These are phyloP conservation scores for Fusarium temperatum DNA, from an alignment of 2,329 filamentous ascomycete species.

Conservation along the genomic window DNA sequence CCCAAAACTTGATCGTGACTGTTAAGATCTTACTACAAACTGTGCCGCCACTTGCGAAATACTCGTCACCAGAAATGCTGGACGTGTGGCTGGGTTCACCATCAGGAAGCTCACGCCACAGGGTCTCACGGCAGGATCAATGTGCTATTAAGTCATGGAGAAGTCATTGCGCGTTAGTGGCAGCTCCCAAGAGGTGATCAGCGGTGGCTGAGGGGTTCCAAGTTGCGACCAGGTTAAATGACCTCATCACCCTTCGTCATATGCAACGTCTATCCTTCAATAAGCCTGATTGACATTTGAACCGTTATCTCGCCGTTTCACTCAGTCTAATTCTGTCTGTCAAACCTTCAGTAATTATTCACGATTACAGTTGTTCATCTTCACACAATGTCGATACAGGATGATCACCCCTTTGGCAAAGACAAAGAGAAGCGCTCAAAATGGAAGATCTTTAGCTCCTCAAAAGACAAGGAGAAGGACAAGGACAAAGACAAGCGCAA, in stretches of 20 bases:
- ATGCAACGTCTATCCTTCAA: neutral
- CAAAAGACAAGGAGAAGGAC: constrained; percentile 33
- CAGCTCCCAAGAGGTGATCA: constrained; percentile 13
- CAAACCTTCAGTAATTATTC: neutral
- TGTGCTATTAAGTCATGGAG: constrained; percentile 21
- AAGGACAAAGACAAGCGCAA: constrained; percentile 28
- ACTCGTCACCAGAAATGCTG: neutral
- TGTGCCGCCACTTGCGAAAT: neutral
- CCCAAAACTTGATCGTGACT: accelerated
- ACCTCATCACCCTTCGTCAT: constrained; percentile 27
- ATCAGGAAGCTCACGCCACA: constrained; percentile 10
- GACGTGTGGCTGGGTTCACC: neutral
- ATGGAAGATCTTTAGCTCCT: constrained; percentile 40
- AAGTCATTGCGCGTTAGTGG: constrained; percentile 33
- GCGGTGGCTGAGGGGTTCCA: constrained; percentile 20
- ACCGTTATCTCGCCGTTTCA: neutral
- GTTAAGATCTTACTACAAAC: neutral
- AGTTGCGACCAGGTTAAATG: constrained; percentile 15
- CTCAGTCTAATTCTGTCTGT: no score
- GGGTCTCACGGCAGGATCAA: neutral
- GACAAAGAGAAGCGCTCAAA: constrained; percentile 40
- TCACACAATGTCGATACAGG: constrained; percentile 13
- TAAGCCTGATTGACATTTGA: constrained; percentile 17
- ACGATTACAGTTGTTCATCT: neutral
- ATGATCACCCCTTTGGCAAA: constrained; percentile 8